These are phyloP conservation scores for Apiotrichum akiyoshidainum DNA, from an alignment of 1,284 basidiomycete species.

Conservation along the genomic window DNA sequence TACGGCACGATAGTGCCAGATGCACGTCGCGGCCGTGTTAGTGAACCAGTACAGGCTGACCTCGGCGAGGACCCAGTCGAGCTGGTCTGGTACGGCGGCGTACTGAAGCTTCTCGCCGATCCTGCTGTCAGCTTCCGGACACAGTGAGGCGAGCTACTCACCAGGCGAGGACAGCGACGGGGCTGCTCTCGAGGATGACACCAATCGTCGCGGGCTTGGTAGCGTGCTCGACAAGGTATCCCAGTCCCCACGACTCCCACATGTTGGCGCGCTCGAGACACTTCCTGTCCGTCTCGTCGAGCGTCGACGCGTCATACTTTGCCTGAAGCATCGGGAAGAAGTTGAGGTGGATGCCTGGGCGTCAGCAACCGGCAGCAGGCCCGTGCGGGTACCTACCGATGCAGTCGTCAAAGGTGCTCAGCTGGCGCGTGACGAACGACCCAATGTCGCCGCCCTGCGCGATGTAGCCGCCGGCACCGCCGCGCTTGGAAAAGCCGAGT, in stretches of 20 bases:
- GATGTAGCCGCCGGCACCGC: constrained; percentile 32
- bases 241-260: constrained; percentile 18
- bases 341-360: constrained; percentile 37
- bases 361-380: not conserved
- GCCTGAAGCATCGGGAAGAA: constrained; percentile 22
- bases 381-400: constrained; percentile 40
- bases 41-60: constrained; percentile 52
- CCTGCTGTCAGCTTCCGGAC: constrained; percentile 21
- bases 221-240: constrained; percentile 30
- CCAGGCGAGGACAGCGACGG: constrained; percentile 51
- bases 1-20: constrained; percentile 52
- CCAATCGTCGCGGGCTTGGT: constrained; percentile 51
- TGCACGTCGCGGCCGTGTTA: constrained; percentile 48
- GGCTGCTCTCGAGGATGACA: constrained; percentile 43
- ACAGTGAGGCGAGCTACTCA: constrained; percentile 15
- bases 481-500: constrained; percentile 34
- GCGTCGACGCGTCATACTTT: constrained; percentile 9
- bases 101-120: constrained; percentile 50
- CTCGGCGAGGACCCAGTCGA: constrained; percentile 42
- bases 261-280: constrained; percentile 9
- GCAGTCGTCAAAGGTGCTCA: constrained; percentile 30
- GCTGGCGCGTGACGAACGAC: constrained; percentile 27
- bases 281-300: constrained; percentile 15
- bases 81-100: constrained; percentile 11
- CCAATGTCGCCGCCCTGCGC: constrained; percentile 50